Conservation (phyloP, 352 stramenopile genomes). For the Sclerospora graminicola region DNA sequence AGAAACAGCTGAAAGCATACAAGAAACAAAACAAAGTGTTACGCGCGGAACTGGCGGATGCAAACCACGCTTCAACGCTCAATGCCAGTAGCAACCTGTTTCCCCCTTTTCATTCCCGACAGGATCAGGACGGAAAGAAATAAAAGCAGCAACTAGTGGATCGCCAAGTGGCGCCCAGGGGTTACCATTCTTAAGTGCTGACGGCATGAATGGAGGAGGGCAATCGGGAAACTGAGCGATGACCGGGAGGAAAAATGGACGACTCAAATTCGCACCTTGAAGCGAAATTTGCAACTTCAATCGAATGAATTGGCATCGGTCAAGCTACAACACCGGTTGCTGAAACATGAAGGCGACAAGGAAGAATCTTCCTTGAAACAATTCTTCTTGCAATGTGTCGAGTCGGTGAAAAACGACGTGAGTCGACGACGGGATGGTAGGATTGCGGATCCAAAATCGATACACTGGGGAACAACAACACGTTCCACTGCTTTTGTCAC, state of each 20-base stretch:
- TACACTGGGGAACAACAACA: constrained; percentile 3
- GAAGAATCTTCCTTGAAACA: constrained; percentile 31
- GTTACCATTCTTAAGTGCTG: too few relatives aligned
- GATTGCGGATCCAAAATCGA: too few relatives aligned
- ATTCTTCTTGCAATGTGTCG: constrained; percentile 79
- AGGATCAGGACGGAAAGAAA: constrained; percentile 3
- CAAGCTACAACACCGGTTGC: constrained; percentile 6
- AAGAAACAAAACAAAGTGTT: constrained; percentile 93
- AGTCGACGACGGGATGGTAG: constrained; percentile 25
- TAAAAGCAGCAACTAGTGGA: constrained; percentile 7
- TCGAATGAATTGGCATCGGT: constrained; percentile 33
- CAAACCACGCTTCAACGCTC: too few relatives aligned
- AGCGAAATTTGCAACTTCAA: constrained; percentile 43
- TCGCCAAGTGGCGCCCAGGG: too few relatives aligned
- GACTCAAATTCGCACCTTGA: constrained; percentile 58
- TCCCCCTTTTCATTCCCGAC: too few relatives aligned
- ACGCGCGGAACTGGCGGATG: constrained; percentile 40
- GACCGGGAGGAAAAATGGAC: constrained; percentile 58
- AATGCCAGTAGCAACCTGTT: too few relatives aligned
- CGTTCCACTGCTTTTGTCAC: background rate
- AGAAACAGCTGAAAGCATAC: constrained; percentile 88
- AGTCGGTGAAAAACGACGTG: constrained; percentile 74
- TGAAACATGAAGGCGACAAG: constrained; percentile 28
- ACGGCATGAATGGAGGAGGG: too few relatives aligned
- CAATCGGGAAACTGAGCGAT: constrained; percentile 25